These are phyloP conservation scores for Scheffersomyces coipomensis DNA, from an alignment of 805 yeast species.

Conservation along the genomic window DNA sequence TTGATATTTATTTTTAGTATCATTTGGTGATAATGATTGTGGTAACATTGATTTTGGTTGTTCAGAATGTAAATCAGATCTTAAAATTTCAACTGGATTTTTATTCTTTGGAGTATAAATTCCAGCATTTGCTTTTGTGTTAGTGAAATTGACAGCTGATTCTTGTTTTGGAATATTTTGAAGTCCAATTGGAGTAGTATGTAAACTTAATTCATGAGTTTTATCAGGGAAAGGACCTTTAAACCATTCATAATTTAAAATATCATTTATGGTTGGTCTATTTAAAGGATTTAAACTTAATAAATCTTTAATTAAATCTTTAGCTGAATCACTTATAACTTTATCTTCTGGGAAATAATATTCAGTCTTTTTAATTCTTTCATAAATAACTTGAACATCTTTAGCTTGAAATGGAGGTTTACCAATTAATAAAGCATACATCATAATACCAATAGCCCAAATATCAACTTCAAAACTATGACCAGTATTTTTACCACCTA, in stretches of 20 bases:
- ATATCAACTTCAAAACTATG: conserved; percentile 94
- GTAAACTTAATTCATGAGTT: conserved; percentile 62
- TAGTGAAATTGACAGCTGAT: conserved; percentile 65
- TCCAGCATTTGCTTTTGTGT: conserved; percentile 65
- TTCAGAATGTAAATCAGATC: conserved; percentile 67
- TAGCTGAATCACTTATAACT: conserved; percentile 71
- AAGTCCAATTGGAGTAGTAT: conserved; percentile 58
- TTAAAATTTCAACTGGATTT: conserved; percentile 68
- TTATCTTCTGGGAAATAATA: conserved; percentile 73
- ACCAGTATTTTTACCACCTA: conserved; percentile 83
- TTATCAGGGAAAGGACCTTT: conserved; percentile 78
- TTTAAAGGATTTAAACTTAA: conserved; percentile 73
- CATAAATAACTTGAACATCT: conserved; percentile 89
- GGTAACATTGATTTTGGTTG: conserved; percentile 73
- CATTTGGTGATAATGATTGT: conserved; percentile 88
- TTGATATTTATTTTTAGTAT: conserved; percentile 82
- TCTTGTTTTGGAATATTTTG: conserved; percentile 55
- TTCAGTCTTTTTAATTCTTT: conserved; percentile 82
- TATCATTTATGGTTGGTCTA: conserved; percentile 79
- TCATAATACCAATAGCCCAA: conserved; percentile 97
- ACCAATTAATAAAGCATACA: conserved; percentile 88
- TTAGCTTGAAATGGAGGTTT: conserved; percentile 98
- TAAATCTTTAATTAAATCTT: conserved; percentile 66
- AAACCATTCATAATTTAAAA: conserved; percentile 84
- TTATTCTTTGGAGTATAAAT: conserved; percentile 50